Percentiles rank a stretch among this genome's conserved stretches.
These are phyloP conservation scores for Dendrobium catenatum DNA, from an alignment of 106 monocot genomes.

Conservation along the genomic window DNA sequence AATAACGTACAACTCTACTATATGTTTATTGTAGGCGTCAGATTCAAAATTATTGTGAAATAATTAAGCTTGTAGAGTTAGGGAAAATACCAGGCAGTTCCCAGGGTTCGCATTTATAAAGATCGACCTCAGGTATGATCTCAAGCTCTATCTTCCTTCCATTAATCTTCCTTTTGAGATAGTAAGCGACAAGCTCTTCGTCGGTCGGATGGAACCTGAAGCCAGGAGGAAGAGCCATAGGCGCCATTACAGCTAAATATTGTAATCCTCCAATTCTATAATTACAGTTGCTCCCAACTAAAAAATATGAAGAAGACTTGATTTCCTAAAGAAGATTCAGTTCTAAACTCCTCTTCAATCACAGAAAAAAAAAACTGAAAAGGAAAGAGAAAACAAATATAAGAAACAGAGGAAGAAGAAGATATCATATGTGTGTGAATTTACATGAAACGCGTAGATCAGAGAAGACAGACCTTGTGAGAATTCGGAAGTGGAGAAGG, in stretches of 20 bases:
- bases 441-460: neutral
- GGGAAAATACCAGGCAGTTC: constrained; percentile 13
- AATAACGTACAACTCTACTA: too few relatives aligned
- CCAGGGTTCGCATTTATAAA: constrained; percentile 24
- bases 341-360: constrained; percentile 3
- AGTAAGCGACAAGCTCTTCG: too few relatives aligned
- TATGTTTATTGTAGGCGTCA: too few relatives aligned
- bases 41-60: too few relatives aligned
- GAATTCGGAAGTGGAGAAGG: neutral
- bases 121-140: constrained; percentile 19
- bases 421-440: neutral
- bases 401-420: neutral
- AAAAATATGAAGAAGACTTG: neutral
- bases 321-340: neutral
- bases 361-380: too few relatives aligned
- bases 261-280: too few relatives aligned
- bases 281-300: neutral
- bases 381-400: neutral
- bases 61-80: too few relatives aligned
- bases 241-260: constrained; percentile 5
- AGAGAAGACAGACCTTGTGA: neutral
- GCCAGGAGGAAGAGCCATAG: constrained; percentile 7
- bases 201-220: too few relatives aligned
- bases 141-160: constrained; percentile 17
- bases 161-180: constrained; percentile 17